Conservation (phyloP, 306 rosid species). For the Luffa aegyptiaca region DNA sequence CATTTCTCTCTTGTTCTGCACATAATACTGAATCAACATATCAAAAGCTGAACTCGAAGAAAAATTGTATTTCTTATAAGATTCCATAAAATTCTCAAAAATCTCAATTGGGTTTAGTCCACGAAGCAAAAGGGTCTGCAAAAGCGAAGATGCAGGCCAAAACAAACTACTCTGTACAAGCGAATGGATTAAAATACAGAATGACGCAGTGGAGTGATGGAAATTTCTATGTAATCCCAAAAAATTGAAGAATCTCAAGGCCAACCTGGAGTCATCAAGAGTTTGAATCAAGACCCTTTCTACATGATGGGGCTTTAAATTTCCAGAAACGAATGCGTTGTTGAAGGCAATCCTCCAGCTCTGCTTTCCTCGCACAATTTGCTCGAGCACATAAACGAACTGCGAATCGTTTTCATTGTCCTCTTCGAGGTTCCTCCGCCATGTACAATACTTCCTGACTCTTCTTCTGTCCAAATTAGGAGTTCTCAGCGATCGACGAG, state of each 20-base stretch:
- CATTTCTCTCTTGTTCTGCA: constrained; percentile 34
- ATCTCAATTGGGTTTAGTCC: constrained; percentile 40
- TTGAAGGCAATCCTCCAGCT: constrained; percentile 67
- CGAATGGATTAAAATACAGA: constrained; percentile 64
- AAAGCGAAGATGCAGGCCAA: constrained; percentile 79
- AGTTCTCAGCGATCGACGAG: constrained; percentile 11
- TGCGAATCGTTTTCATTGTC: constrained; percentile 37
- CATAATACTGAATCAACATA: constrained; percentile 56
- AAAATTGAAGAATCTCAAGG: constrained; percentile 84
- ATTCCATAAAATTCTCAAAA: constrained; percentile 33
- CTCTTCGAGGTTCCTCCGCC: constrained; percentile 13
- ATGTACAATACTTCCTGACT: constrained; percentile 12
- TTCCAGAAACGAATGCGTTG: constrained; percentile 37
- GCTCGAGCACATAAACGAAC: constrained; percentile 36
- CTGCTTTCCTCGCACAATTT: constrained; percentile 58
- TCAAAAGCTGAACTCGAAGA: constrained; percentile 64
- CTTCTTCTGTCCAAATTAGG: constrained; percentile 10
- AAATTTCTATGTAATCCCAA: constrained; percentile 68
- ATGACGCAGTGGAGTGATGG: constrained; percentile 62
- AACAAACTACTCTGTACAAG: constrained; percentile 37
- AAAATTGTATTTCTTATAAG: constrained; percentile 25
- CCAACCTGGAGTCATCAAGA: constrained; percentile 51
- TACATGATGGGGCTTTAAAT: constrained; percentile 49
- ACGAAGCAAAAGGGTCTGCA: constrained; percentile 68
- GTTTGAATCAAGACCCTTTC: constrained; percentile 52